phyloP scores from a whole-genome alignment of 441 rosid genomes.

The Iberis amara region DNA sequence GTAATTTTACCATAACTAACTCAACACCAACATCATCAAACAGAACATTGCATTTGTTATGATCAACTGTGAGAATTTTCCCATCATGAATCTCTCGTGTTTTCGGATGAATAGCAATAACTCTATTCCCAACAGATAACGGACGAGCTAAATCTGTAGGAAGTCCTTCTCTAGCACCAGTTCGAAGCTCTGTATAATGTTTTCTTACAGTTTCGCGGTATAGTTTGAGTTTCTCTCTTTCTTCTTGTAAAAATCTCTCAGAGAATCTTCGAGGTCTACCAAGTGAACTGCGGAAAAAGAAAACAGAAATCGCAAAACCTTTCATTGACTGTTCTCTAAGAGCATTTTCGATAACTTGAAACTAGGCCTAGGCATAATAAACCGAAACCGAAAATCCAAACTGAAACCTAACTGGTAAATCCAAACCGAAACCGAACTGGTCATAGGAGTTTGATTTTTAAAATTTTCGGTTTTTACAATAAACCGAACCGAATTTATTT shows the following conservation, averaged over 20 bases:
- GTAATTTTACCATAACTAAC: constrained; percentile 67
- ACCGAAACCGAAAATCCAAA: no score
- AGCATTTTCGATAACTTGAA: constrained; percentile 4
- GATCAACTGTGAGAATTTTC: constrained; percentile 83
- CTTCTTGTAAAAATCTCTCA: constrained; percentile 69
- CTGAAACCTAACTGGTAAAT: no score
- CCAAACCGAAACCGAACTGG: no score
- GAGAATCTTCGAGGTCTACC: constrained; percentile 98
- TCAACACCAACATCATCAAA: constrained; percentile 87
- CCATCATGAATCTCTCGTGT: constrained; percentile 88
- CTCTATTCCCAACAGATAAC: constrained; percentile 84
- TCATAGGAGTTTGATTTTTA: no score
- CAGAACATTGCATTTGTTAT: constrained; percentile 77
- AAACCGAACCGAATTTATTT: no score
- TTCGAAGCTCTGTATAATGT: constrained; percentile 74
- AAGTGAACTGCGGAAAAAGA: constrained; percentile 76
- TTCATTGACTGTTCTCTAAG: constrained; percentile 7
- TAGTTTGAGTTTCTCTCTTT: constrained; percentile 71
- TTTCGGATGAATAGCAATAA: constrained; percentile 85
- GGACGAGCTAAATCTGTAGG: constrained; percentile 94
- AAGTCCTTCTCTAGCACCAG: constrained; percentile 78
- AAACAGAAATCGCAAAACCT: constrained; percentile 22
- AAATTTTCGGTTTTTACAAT: no score
- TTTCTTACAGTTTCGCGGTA: constrained; percentile 89
- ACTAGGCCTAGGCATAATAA: no score